These are phyloP conservation scores for Russula sp. DNA, from an alignment of 768 basidiomycete genomes.

Conservation along the genomic window DNA sequence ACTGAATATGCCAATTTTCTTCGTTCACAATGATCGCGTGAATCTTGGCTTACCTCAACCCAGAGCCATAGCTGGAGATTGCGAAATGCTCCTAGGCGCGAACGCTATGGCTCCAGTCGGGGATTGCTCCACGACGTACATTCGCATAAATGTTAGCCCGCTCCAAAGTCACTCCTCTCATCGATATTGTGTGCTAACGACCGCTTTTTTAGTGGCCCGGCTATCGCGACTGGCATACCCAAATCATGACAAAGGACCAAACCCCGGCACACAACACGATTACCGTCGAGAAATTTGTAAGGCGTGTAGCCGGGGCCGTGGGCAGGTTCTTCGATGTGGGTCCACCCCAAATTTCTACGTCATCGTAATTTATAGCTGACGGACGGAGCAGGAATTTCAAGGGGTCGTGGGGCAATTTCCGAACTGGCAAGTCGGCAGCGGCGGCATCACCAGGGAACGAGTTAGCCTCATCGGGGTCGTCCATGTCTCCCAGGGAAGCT, in stretches of 20 bases:
- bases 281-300: constrained; percentile 1
- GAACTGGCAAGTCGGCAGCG: constrained; percentile 1
- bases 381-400: background rate
- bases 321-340: constrained; percentile 7
- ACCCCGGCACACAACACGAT: constrained; percentile 1
- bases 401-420: background rate
- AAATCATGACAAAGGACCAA: constrained; percentile 13
- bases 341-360: background rate
- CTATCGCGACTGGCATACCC: constrained; percentile 1
- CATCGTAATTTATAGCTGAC: background rate
- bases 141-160: constrained; percentile 10
- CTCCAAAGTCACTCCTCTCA: no score
- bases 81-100: background rate
- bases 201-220: constrained; percentile 1
- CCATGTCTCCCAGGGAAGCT: constrained; percentile 18
- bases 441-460: background rate
- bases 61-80: background rate
- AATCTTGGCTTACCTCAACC: background rate
- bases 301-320: constrained; percentile 6
- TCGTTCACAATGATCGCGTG: background rate
- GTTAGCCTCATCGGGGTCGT: constrained; percentile 5
- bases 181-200: background rate
- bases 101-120: background rate
- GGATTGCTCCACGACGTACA: background rate
- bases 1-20: constrained; percentile 12